These are phyloP conservation scores for Plectranthus barbatus DNA, from an alignment of 257 asterid species.

Conservation along the genomic window DNA sequence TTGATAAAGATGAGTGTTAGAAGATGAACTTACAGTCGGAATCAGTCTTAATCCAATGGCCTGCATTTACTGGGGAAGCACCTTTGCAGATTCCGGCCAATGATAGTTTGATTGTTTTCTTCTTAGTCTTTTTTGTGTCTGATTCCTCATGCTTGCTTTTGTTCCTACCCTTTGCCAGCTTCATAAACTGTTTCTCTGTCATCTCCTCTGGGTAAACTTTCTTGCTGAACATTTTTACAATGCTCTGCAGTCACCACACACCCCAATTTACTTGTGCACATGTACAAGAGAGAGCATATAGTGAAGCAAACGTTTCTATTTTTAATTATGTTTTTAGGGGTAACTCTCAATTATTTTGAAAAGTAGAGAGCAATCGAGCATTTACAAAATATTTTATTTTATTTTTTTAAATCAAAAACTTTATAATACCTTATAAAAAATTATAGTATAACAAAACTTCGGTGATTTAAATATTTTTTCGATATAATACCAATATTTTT, in stretches of 20 bases:
- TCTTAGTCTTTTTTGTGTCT: constrained; percentile 1
- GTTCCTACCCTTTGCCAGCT: background rate
- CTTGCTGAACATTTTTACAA: constrained; percentile 16
- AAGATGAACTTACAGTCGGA: constrained; percentile 18
- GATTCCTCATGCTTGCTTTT: background rate
- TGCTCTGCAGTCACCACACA: constrained; percentile 4
- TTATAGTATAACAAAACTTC: too few relatives aligned
- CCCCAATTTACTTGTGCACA: background rate
- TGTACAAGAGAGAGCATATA: background rate
- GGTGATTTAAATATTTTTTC: too few relatives aligned
- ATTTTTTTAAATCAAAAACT: too few relatives aligned
- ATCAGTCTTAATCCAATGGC: constrained; percentile 25
- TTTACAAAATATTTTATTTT: too few relatives aligned
- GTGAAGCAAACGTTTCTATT: too few relatives aligned
- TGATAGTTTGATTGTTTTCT: constrained; percentile 3
- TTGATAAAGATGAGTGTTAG: too few relatives aligned
- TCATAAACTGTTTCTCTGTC: background rate
- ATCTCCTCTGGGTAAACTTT: constrained; percentile 27
- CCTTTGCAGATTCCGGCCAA: constrained; percentile 11
- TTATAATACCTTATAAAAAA: too few relatives aligned
- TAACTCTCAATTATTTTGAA: too few relatives aligned
- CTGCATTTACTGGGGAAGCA: constrained; percentile 9
- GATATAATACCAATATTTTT: too few relatives aligned
- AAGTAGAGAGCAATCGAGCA: too few relatives aligned
- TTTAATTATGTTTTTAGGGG: too few relatives aligned